Conservation (phyloP, 2,329 filamentous ascomycete species). For the Calonectria hongkongensis region DNA sequence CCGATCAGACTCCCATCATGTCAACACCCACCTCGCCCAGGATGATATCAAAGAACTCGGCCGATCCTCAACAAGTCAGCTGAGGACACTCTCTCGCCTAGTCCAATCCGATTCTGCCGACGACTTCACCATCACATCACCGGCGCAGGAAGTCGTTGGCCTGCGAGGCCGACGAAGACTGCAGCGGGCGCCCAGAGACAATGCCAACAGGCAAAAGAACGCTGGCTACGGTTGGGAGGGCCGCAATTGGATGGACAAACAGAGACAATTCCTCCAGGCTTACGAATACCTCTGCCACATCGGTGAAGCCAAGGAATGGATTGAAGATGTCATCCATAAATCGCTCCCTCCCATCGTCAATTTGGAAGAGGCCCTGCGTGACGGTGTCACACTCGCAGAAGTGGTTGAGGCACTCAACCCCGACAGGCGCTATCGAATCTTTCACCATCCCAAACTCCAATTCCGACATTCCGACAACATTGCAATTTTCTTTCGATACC, state of each 20-base stretch:
- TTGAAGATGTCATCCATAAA: conserved; percentile 90
- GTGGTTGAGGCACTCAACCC: conserved; percentile 93
- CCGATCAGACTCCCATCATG: conserved; percentile 68
- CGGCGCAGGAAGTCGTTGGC: conserved; percentile 90
- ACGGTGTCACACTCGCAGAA: conserved; percentile 96
- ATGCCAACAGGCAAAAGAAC: conserved; percentile 67
- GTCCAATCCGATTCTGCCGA: conserved; percentile 84
- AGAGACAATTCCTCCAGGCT: conserved; percentile 95
- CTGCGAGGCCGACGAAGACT: conserved; percentile 88
- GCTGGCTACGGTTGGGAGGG: conserved; percentile 83
- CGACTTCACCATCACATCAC: conserved; percentile 86
- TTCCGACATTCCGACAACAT: conserved; percentile 99
- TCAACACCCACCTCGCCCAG: conserved; percentile 70
- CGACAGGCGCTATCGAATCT: conserved; percentile 85
- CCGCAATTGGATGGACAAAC: conserved; percentile 99
- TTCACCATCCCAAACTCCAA: conserved; percentile 88
- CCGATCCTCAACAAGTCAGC: conserved; percentile 91
- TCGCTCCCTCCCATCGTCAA: conserved; percentile 94
- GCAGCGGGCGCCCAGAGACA: conserved; percentile 80
- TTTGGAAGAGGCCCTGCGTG: conserved; percentile 91
- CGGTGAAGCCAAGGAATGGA: conserved; percentile 99
- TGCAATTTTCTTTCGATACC: conserved; percentile 93
- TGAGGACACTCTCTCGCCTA: conserved; percentile 89
- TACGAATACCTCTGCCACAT: conserved; percentile 99
- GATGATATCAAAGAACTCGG: conserved; percentile 89